Percentiles rank a stretch among this genome's conserved stretches.
phyloP scores from a whole-genome alignment of 352 stramenopile genomes.

The Phytophthora fragariaefolia region DNA sequence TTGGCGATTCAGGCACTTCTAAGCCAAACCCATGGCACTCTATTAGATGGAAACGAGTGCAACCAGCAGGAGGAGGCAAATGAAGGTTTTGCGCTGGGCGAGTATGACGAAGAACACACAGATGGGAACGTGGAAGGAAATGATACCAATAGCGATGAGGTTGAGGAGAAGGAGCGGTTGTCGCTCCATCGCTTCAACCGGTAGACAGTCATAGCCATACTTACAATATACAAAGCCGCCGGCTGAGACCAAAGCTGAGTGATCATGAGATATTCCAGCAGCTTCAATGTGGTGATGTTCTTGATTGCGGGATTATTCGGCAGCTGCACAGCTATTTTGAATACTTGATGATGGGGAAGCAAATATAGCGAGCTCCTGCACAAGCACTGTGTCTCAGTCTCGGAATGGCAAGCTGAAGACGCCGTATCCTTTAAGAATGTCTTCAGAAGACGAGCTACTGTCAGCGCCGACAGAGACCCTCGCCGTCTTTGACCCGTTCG shows the following conservation, averaged over 20 bases:
- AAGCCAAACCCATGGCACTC: slow-evolving; percentile 37
- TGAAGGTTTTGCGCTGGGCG: slow-evolving; percentile 1
- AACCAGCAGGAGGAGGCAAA: slow-evolving; percentile 5
- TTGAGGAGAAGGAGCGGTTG: slow-evolving; percentile 24
- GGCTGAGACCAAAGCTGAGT: slow-evolving; percentile 5
- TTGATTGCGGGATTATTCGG: neutral
- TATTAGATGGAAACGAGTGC: slow-evolving; percentile 25
- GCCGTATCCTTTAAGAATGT: slow-evolving; percentile 28
- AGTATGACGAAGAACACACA: slow-evolving; percentile 29
- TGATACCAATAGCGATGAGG: slow-evolving; percentile 38
- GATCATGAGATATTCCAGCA: slow-evolving; percentile 1
- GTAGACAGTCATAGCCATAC: slow-evolving; percentile 31
- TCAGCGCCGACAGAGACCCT: slow-evolving; percentile 48
- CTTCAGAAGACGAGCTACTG: slow-evolving; percentile 21
- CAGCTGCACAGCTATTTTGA: slow-evolving; percentile 25
- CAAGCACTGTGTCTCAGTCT: slow-evolving; percentile 3
- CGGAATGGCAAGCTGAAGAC: slow-evolving; percentile 13
- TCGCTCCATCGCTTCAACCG: slow-evolving; percentile 31
- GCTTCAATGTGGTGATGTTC: neutral
- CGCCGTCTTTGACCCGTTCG: slow-evolving; percentile 56
- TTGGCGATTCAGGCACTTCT: slow-evolving; percentile 66
- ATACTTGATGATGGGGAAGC: slow-evolving; percentile 7
- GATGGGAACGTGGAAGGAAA: slow-evolving; percentile 29
- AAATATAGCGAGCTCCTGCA: slow-evolving; percentile 25
- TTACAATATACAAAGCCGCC: slow-evolving; percentile 26